Conservation (phyloP, 305 asterid species). For the Solanum hybrid region DNA sequence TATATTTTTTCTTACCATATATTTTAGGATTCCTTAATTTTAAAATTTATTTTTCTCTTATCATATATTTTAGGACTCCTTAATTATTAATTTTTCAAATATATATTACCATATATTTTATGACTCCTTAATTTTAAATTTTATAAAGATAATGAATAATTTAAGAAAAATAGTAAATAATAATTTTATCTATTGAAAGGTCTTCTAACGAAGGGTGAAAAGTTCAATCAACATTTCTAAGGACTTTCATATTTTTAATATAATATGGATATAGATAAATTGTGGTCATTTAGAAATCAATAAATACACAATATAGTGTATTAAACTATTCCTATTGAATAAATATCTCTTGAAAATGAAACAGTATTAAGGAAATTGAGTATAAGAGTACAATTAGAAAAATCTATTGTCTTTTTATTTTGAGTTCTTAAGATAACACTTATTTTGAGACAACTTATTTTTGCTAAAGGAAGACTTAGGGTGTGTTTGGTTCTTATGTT, state of each 20-base stretch:
- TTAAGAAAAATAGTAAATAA: background rate
- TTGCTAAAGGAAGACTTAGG: background rate
- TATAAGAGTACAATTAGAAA: background rate
- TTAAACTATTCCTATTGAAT: background rate
- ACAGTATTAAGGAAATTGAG: background rate
- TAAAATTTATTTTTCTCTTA: background rate
- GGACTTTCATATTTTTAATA: background rate
- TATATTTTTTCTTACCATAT: background rate
- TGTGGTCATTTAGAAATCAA: background rate
- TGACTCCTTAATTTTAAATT: background rate
- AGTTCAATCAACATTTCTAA: background rate
- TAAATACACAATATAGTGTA: background rate
- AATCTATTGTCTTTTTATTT: background rate
- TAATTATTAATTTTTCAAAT: background rate
- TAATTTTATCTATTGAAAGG: background rate
- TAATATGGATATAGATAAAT: background rate
- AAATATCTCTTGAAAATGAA: background rate
- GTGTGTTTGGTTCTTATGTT: background rate
- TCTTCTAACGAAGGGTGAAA: background rate
- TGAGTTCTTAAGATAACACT: background rate
- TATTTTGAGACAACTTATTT: background rate
- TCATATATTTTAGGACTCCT: background rate
- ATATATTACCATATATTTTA: background rate
- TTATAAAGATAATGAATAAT: background rate
- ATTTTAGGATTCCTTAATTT: background rate